Evolutionary conservation across 805 yeast species (phyloP), one percentile per base, ranked within the genome.

Genomic region (Nakazawaea holstii): DNA sequence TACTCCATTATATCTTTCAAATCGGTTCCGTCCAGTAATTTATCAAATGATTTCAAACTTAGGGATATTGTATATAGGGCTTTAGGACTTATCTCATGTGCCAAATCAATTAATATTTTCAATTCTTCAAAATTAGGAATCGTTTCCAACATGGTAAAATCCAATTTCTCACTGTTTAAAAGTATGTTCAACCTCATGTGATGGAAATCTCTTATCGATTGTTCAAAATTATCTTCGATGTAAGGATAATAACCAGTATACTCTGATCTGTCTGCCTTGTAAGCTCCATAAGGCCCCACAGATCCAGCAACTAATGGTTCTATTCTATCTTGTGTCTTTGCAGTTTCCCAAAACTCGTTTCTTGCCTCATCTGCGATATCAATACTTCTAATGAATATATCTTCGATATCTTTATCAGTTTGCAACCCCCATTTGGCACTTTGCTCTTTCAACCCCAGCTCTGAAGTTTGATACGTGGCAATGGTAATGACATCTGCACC

Each of bases 221-320:
- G 13, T 7, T 45, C 48, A 27, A 45, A 45, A 27, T 39, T 33
- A 39, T 67, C 68, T 13, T 64, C 65, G 8, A 60, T 59, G 2
- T 65, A 58, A 7, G 61, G 66, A 59, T 85, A 86, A 43, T 80
- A 71, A 1, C 95, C 95, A 3, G 82, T 78, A 55, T 82, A 87
- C 56, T 87, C 96, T 0, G 84, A 72, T 0, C 90, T 89, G 52
- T 79, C 72, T 28, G 84, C 79, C 33, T 84, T 58, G 53, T 65
- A 79, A 0, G 91, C 86, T 1, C 91, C 95, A 59, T 78, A 87
- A 0, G 95, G 88, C 0, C 95, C 96, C 33, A 86, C 63, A 7
- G 87, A 77, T 0, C 87, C 95, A 1, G 77, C 78, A 5, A 82
- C 69, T 37, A 55, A 56, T 8, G 56, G 50, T 29, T 43, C 13